These are phyloP conservation scores for Cyclanthera cordifolia DNA, from an alignment of 306 rosid species.

Conservation along the genomic window DNA sequence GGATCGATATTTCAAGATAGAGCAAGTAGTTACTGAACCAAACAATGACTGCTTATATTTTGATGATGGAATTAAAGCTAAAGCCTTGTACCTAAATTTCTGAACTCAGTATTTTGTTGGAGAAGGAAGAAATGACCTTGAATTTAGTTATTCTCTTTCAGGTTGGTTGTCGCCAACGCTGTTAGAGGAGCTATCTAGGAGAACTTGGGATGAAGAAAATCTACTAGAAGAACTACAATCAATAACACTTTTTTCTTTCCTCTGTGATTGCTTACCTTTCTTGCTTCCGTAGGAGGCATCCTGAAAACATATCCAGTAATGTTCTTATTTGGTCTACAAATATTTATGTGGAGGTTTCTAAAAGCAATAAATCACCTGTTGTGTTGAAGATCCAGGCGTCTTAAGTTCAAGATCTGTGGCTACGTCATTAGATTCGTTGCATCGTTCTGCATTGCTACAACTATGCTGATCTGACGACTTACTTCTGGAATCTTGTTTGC, in stretches of 20 bases:
- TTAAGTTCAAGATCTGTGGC: constrained; percentile 88
- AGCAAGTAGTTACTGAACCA: not conserved
- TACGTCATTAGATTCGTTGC: constrained; percentile 52
- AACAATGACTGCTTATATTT: not conserved
- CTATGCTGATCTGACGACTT: constrained; percentile 41
- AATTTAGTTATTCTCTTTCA: constrained; percentile 32
- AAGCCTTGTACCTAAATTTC: not conserved
- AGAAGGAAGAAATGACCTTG: not conserved
- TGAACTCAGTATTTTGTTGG: not conserved
- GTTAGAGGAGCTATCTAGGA: constrained; percentile 63
- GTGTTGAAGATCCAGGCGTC: constrained; percentile 87
- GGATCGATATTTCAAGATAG: not conserved
- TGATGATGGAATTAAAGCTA: not conserved
- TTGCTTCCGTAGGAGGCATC: constrained; percentile 39
- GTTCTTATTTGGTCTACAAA: constrained; percentile 5
- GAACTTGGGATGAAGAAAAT: constrained; percentile 56
- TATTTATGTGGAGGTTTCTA: constrained; percentile 6
- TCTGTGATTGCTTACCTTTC: constrained; percentile 55
- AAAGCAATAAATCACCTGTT: constrained; percentile 33
- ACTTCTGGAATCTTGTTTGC: constrained; percentile 45
- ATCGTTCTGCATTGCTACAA: constrained; percentile 34
- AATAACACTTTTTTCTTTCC: constrained; percentile 33
- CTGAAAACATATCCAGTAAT: constrained; percentile 26
- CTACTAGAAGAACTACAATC: constrained; percentile 58
- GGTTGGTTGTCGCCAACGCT: constrained; percentile 46